A percentile compares a stretch with the other conserved stretches of the same genome.
Conservation (phyloP, 2,329 filamentous ascomycete genomes). For the Blastomyces parvus region DNA sequence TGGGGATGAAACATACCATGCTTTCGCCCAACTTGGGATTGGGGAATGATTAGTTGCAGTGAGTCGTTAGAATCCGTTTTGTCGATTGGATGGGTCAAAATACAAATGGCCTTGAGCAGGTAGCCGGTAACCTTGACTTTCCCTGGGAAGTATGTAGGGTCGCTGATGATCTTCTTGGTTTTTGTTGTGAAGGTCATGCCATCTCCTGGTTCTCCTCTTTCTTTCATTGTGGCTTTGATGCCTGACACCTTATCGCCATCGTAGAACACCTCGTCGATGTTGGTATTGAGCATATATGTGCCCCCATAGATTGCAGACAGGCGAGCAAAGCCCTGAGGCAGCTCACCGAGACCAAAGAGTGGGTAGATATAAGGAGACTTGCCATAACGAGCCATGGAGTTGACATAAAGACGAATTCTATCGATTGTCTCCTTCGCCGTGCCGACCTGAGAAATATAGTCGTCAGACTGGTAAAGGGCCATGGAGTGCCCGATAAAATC, state of each 20-base stretch:
- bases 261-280: constrained; percentile 80
- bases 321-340: constrained; percentile 94
- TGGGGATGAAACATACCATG: constrained; percentile 55
- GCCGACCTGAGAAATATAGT: constrained; percentile 67
- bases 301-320: constrained; percentile 97
- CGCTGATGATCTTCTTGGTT: constrained; percentile 88
- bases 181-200: constrained; percentile 92
- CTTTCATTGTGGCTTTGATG: constrained; percentile 95
- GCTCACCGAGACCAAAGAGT: constrained; percentile 90
- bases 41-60: constrained; percentile 90
- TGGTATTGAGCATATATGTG: constrained; percentile 98
- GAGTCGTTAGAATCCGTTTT: constrained; percentile 86
- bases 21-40: constrained; percentile 93
- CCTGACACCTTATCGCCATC: constrained; percentile 75
- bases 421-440: constrained; percentile 75
- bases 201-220: constrained; percentile 61
- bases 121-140: constrained; percentile 84
- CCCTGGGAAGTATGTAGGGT: constrained; percentile 90
- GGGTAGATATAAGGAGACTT: constrained; percentile 99
- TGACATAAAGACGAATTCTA: constrained; percentile 91
- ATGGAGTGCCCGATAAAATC: constrained; percentile 98
- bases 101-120: constrained; percentile 92
- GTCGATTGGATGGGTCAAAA: constrained; percentile 87
- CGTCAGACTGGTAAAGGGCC: constrained; percentile 87
- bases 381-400: constrained; percentile 94